Base-by-base conservation (phyloP, 2,329 filamentous ascomycete species). In the Fusarium sp. region DNA sequence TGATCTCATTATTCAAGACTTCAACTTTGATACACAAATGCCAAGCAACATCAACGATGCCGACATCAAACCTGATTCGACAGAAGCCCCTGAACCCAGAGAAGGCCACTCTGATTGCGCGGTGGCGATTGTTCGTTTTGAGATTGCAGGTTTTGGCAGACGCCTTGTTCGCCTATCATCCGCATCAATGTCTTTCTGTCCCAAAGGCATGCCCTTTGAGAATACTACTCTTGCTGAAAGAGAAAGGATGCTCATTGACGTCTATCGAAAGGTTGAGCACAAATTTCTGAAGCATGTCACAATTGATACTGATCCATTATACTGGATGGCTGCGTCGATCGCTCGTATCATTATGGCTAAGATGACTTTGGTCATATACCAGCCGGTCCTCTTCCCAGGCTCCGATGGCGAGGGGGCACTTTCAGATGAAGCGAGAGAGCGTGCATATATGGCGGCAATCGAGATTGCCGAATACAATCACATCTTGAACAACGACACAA, bases 321-420 rank as follows among this genome's bases (percentile, higher is more conserved):
- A 89, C 67, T 93, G 91, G 90, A 87, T 92, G 27, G 87, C 87
- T 10, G 89, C 88, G 6, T 91, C 91, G 29, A 84, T 93, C 25
- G 86, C 88, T 5, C 87, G 91, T 12, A 83, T 95, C 32, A 89
- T 94, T 67, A 87, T 94, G 80, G 90, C 90, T 49, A 95, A 94
- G 79, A 89, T 94, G 83, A 93, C 90, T 81, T 84, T 96, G 37
- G 86, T 94, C 64, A 86, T 93, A 4, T 92, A 95, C 74, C 90
- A 95, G 72, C 92, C 92, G 1, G 85, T 91, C 74, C 88, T 92
- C 32, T 87, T 89, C 54, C 84, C 85, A 34, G 86, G 88, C 27
- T 83, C 85, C 12, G 84, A 84, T n/a, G 79, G 83, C 9, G 84
- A 84, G n/a, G 79, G 83, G 11, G 84, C 83, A 27, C 82, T 92